Conservation (phyloP, 2,329 filamentous ascomycete genomes). For the Alternaria panax region DNA sequence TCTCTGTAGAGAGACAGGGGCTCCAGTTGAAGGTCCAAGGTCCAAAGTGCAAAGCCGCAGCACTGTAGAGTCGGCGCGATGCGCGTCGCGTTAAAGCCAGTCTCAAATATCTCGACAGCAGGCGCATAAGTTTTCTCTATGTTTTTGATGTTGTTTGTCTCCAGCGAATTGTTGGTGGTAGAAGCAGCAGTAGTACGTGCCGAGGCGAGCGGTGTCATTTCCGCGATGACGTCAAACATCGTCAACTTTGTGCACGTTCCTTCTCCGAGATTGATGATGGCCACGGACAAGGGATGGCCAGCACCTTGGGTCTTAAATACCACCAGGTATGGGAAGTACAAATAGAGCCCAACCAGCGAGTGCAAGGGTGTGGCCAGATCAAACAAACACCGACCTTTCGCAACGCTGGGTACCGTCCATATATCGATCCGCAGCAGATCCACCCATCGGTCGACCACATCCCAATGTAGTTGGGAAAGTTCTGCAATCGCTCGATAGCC, state of each 20-base stretch:
- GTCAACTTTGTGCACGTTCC: not conserved
- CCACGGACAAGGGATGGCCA: not conserved
- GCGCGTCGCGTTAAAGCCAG: too few species aligned
- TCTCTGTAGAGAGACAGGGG: too few species aligned
- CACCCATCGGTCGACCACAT: not conserved
- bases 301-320: not conserved
- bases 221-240: constrained; percentile 2
- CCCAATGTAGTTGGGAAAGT: not conserved
- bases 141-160: not conserved
- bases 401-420: not conserved
- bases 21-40: too few species aligned
- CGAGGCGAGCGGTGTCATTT: not conserved
- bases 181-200: not conserved
- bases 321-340: not conserved
- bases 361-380: not conserved
- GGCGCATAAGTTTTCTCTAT: too few species aligned
- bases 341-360: not conserved
- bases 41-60: too few species aligned
- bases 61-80: too few species aligned
- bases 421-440: not conserved
- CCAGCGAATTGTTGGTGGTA: not conserved
- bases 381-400: not conserved
- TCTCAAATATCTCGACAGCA: too few species aligned
- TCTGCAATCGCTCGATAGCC: not conserved
- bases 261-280: not conserved